Evolutionary conservation across 441 rosid genomes (phyloP).

Genomic region (Pelargonium fulgidum): DNA sequence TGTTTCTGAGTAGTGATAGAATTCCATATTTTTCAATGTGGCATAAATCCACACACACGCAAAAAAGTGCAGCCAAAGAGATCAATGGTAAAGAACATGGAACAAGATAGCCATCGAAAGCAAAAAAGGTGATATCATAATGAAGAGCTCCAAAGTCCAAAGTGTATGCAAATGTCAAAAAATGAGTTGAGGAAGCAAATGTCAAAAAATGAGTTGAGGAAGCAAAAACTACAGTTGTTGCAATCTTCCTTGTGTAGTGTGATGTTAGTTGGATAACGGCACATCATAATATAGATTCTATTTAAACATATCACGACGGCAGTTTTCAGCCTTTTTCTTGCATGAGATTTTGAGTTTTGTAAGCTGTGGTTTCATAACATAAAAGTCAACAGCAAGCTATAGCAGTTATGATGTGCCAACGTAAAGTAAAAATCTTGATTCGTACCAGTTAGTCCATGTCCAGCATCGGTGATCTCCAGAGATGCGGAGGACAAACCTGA

Average conservation of each 20-base stretch:
- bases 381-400: neutral
- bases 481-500: constrained; percentile 85
- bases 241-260: no score
- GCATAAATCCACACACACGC: neutral
- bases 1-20: no score
- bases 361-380: neutral
- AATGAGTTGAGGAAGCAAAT: no score
- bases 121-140: no score
- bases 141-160: no score
- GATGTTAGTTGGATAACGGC: no score
- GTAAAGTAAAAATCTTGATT: constrained; percentile 10
- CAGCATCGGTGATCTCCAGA: constrained; percentile 55
- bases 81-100: neutral
- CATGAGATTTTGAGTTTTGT: neutral
- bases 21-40: no score
- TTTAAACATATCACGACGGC: neutral
- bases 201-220: no score
- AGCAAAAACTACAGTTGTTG: no score
- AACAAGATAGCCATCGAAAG: no score
- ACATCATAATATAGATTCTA: neutral
- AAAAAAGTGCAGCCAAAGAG: neutral
- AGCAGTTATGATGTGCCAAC: neutral
- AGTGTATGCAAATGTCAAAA: no score
- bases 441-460: constrained; percentile 44
- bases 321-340: neutral